A percentile compares a stretch with the other conserved stretches of the same genome.
Evolutionary conservation across 75 land plant species (phyloP).

Genomic region (Selaginella tamariscina): DNA sequence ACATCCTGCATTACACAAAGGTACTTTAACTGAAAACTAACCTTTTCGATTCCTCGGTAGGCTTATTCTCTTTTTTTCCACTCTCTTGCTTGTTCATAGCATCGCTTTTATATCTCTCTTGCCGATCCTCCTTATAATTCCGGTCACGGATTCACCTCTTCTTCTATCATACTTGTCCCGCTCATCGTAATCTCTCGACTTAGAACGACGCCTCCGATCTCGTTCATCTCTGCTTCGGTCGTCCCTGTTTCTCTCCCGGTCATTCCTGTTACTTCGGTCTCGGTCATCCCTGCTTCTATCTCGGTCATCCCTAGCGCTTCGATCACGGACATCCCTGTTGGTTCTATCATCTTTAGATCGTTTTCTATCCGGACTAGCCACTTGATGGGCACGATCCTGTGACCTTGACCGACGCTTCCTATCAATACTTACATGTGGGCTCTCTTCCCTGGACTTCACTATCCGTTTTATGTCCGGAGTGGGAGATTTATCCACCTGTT

Average conservation of each 20-base stretch:
- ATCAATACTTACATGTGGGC: neutral
- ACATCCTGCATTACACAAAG: neutral
- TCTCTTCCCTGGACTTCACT: conserved; percentile 4
- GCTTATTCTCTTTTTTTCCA: conserved; percentile 16
- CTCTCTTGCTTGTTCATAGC: conserved; percentile 8
- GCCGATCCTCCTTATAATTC: neutral
- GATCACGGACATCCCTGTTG: conserved; percentile 12
- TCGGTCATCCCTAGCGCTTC: conserved; percentile 10
- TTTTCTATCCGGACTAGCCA: neutral
- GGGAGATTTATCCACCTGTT: neutral
- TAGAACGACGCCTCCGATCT: neutral
- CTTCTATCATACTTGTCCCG: neutral
- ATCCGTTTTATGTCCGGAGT: neutral
- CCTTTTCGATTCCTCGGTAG: neutral
- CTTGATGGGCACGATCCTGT: neutral
- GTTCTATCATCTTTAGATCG: conserved; percentile 18
- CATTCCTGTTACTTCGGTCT: conserved; percentile 14
- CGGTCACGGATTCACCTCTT: conserved; percentile 1
- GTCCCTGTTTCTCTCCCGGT: conserved; percentile 4
- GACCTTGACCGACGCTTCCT: conserved; percentile 16
- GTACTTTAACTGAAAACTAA: neutral
- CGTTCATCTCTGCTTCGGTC: conserved; percentile 4
- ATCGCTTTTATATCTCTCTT: neutral
- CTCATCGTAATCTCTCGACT: neutral
- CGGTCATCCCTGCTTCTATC: conserved; percentile 10